Conservation (phyloP, 2,329 filamentous ascomycete genomes). For the Parafenestella ontariensis region DNA sequence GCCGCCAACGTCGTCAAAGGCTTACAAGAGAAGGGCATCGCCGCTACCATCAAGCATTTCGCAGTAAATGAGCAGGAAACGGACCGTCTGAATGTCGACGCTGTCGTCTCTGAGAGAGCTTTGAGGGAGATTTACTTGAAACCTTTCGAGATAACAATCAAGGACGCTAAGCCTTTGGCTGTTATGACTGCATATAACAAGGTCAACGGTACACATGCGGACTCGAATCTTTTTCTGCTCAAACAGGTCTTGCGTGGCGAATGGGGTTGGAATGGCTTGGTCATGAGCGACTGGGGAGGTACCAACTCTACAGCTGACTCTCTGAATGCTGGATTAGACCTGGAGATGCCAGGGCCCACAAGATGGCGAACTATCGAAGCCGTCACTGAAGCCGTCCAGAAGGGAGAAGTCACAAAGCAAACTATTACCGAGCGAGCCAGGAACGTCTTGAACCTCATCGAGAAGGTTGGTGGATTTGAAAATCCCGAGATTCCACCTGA, state of each 20-base stretch:
- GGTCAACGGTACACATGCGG: conserved; percentile 73
- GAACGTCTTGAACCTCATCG: conserved; percentile 67
- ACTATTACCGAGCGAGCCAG: conserved; percentile 40
- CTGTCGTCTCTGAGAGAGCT: conserved; percentile 63
- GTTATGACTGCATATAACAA: conserved; percentile 80
- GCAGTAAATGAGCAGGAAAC: conserved; percentile 73
- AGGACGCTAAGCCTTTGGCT: conserved; percentile 70
- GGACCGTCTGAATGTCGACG: conserved; percentile 66
- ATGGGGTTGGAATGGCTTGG: conserved; percentile 75
- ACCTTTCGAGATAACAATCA: conserved; percentile 73
- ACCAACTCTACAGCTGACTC: conserved; percentile 46
- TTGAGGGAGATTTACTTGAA: conserved; percentile 62
- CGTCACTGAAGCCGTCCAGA: conserved; percentile 53
- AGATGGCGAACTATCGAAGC: conserved; percentile 74
- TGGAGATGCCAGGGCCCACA: conserved; percentile 56
- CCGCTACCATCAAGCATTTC: conserved; percentile 77
- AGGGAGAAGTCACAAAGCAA: conserved; percentile 58
- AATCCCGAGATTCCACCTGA: conserved; percentile 65
- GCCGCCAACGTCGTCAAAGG: conserved; percentile 66
- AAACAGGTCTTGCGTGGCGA: conserved; percentile 71
- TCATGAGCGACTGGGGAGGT: conserved; percentile 69
- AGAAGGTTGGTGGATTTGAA: conserved; percentile 67
- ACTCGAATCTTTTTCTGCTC: conserved; percentile 70
- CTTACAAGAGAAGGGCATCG: conserved; percentile 70
- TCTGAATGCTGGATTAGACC: conserved; percentile 46